Conservation (phyloP, 2,329 filamentous ascomycete genomes). For the Ascomycota sp. region DNA sequence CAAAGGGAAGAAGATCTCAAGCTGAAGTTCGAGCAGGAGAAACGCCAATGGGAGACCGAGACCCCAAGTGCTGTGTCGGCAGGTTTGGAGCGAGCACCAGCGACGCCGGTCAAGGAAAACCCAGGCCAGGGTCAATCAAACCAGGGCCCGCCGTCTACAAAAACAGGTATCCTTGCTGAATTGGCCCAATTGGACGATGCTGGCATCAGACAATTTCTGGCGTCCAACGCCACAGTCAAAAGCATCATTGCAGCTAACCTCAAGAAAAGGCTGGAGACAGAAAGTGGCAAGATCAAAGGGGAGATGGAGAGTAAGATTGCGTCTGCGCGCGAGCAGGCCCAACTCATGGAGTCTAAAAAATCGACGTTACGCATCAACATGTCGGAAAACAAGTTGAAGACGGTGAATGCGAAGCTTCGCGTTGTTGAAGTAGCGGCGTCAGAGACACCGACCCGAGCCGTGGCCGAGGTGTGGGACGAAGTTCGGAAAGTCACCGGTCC, state of each 20-base stretch:
- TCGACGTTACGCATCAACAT: slow-evolving; percentile 55
- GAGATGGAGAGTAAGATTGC: slow-evolving; percentile 31
- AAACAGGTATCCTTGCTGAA: slow-evolving; percentile 18
- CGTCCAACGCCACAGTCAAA: slow-evolving; percentile 33
- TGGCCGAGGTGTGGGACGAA: slow-evolving; percentile 68
- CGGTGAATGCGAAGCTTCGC: slow-evolving; percentile 46
- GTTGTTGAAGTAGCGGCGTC: slow-evolving; percentile 61
- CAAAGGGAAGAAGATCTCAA: slow-evolving; percentile 29
- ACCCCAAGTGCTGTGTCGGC: slow-evolving; percentile 10
- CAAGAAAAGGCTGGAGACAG: slow-evolving; percentile 44
- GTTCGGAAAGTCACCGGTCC: slow-evolving; percentile 52
- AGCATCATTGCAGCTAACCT: slow-evolving; percentile 38
- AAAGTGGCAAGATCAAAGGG: slow-evolving; percentile 36
- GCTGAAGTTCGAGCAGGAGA: slow-evolving; percentile 38
- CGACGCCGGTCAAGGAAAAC: slow-evolving; percentile 17
- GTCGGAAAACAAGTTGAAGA: slow-evolving; percentile 44
- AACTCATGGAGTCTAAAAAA: slow-evolving; percentile 54
- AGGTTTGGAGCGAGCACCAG: slow-evolving; percentile 6
- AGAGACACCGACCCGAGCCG: slow-evolving; percentile 67
- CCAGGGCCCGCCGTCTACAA: slow-evolving; percentile 7
- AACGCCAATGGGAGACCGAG: slow-evolving; percentile 37
- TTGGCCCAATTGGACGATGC: slow-evolving; percentile 28
- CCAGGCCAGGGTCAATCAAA: slow-evolving; percentile 3
- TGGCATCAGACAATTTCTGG: slow-evolving; percentile 32
- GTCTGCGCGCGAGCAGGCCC: slow-evolving; percentile 37